Evolutionary conservation across 2,329 filamentous ascomycete species (phyloP).

Genomic region (Thelonectria rubi): DNA sequence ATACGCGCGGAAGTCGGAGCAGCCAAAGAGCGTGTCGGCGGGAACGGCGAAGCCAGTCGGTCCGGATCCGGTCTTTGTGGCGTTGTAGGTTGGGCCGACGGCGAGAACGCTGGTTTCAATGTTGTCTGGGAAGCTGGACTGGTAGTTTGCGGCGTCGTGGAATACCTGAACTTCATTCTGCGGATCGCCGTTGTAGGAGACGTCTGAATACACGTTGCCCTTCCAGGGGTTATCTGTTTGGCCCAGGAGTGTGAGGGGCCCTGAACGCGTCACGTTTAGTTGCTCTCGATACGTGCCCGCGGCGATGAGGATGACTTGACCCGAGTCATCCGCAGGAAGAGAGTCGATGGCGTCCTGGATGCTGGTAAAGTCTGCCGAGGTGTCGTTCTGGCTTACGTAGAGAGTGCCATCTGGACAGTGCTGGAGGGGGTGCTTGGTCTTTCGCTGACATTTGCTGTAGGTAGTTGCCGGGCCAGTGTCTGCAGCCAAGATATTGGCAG

Average conservation of each 20-base stretch:
- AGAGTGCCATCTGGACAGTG: slow-evolving; percentile 51
- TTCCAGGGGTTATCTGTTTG: slow-evolving; percentile 54
- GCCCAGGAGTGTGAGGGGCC: slow-evolving; percentile 68
- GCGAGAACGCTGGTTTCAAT: slow-evolving; percentile 68
- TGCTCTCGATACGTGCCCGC: slow-evolving; percentile 70
- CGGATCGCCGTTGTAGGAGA: slow-evolving; percentile 51
- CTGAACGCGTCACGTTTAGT: slow-evolving; percentile 69
- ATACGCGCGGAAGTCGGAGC: slow-evolving; percentile 69
- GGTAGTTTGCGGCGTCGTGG: slow-evolving; percentile 64
- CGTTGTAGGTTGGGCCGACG: slow-evolving; percentile 69
- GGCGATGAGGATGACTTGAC: slow-evolving; percentile 61
- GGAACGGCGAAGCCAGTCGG: slow-evolving; percentile 69
- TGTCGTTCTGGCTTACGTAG: slow-evolving; percentile 48
- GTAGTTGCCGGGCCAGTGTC: slow-evolving; percentile 10
- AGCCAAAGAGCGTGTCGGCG: slow-evolving; percentile 68
- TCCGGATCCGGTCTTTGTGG: slow-evolving; percentile 67
- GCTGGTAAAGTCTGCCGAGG: slow-evolving; percentile 47
- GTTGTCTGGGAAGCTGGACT: slow-evolving; percentile 61
- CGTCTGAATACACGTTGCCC: slow-evolving; percentile 48
- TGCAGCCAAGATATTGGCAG: background rate
- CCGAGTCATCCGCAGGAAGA: slow-evolving; percentile 40
- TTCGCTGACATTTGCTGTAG: slow-evolving; percentile 20
- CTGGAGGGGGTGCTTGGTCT: slow-evolving; percentile 22
- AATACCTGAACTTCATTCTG: slow-evolving; percentile 62
- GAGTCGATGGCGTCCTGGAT: slow-evolving; percentile 53